Evolutionary conservation across 768 basidiomycete genomes (phyloP).

Genomic region (Phaeotremella skinneri): DNA sequence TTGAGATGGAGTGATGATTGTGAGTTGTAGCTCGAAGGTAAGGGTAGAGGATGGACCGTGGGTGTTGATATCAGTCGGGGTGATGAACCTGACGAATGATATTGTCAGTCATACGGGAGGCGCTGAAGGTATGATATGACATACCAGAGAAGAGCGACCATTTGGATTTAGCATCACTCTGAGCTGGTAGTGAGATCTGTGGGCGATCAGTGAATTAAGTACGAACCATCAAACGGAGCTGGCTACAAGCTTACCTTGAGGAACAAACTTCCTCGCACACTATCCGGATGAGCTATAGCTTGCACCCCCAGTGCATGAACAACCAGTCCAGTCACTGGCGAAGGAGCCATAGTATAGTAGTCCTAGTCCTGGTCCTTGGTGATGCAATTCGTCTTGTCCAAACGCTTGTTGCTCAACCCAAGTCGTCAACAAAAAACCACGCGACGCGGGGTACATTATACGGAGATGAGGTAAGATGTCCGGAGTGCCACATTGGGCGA

Average conservation of each 20-base stretch:
- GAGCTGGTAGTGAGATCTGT: not conserved
- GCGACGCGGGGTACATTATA: too few species aligned
- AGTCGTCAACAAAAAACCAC: too few species aligned
- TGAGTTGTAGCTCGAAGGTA: too few species aligned
- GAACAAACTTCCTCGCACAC: not conserved
- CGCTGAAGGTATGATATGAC: not conserved
- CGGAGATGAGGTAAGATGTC: too few species aligned
- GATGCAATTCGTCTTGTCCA: too few species aligned
- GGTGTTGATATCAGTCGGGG: not conserved
- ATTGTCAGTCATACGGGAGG: not conserved
- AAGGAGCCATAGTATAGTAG: too few species aligned
- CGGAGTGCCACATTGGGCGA: too few species aligned
- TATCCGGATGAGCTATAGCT: not conserved
- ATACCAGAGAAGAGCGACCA: not conserved
- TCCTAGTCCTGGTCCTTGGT: too few species aligned
- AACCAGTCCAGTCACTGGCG: too few species aligned
- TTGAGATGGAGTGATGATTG: not conserved
- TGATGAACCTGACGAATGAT: not conserved
- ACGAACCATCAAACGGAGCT: not conserved
- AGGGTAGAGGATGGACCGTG: not conserved
- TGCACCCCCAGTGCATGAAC: not conserved
- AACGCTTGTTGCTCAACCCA: too few species aligned
- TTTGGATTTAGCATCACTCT: not conserved
- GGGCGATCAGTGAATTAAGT: not conserved
- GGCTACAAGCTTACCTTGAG: not conserved